Evolutionary conservation across 164 flowering plant genomes (phyloP).

Genomic region (Cinnamomum micranthum): DNA sequence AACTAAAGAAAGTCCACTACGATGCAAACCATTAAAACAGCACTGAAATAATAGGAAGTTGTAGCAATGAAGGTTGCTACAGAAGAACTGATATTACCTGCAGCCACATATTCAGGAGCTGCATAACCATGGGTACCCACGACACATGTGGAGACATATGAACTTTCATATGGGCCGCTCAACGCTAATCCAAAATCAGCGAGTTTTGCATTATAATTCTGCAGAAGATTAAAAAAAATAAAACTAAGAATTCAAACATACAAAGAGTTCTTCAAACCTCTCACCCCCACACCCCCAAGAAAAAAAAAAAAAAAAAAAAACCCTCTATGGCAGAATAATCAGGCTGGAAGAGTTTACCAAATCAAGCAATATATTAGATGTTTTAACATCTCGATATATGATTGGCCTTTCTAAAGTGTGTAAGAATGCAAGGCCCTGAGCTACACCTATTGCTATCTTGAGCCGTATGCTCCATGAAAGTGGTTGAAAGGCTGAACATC

Average conservation of each 20-base stretch:
- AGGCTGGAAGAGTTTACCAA: slow-evolving; percentile 36
- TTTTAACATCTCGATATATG: slow-evolving; percentile 68
- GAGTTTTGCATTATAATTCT: slow-evolving; percentile 73
- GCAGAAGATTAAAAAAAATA: slow-evolving; percentile 9
- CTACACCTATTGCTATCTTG: slow-evolving; percentile 83
- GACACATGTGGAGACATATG: slow-evolving; percentile 78
- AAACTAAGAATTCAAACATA: not conserved
- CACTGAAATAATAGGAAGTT: too few species aligned
- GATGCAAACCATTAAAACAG: too few species aligned
- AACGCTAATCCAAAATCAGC: slow-evolving; percentile 93
- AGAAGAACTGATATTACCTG: slow-evolving; percentile 45
- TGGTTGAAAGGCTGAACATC: slow-evolving; percentile 49
- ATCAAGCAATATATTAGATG: slow-evolving; percentile 81
- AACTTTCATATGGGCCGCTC: slow-evolving; percentile 63
- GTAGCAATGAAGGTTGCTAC: too few species aligned
- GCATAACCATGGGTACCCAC: slow-evolving; percentile 90
- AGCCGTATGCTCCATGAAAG: slow-evolving; percentile 70
- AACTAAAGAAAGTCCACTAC: too few species aligned
- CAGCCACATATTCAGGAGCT: slow-evolving; percentile 88
- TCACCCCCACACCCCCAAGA: not conserved
- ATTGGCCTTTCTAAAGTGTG: slow-evolving; percentile 47
- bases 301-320: too few species aligned
- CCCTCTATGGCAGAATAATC: not conserved
- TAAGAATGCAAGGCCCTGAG: slow-evolving; percentile 72
- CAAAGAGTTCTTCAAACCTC: too few species aligned